These are phyloP conservation scores for Cladosporium halotolerans DNA, from an alignment of 2,329 filamentous ascomycete genomes.

Conservation along the genomic window DNA sequence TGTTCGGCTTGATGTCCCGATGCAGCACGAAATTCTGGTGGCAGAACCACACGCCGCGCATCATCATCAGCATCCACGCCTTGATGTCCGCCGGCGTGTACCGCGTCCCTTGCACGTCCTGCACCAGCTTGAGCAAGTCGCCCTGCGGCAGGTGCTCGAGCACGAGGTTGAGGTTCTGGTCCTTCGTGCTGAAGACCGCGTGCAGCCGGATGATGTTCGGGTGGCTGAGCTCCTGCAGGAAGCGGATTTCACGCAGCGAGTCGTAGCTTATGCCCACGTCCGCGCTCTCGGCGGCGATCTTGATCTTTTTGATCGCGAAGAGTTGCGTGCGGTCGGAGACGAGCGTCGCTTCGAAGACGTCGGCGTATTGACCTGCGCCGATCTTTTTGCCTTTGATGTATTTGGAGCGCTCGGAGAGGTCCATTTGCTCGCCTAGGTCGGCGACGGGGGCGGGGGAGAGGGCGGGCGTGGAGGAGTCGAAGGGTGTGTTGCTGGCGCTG, in stretches of 20 bases:
- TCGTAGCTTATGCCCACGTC: slow-evolving; percentile 85
- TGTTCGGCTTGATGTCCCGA: slow-evolving; percentile 98
- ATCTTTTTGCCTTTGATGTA: slow-evolving; percentile 91
- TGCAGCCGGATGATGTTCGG: slow-evolving; percentile 92
- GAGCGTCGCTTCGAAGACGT: slow-evolving; percentile 85
- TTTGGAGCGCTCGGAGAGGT: slow-evolving; percentile 60
- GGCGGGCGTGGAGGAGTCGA: slow-evolving; percentile 9
- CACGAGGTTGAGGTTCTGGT: slow-evolving; percentile 93
- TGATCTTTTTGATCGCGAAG: slow-evolving; percentile 93
- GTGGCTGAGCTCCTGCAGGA: slow-evolving; percentile 87
- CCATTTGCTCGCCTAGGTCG: slow-evolving; percentile 44
- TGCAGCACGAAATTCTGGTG: slow-evolving; percentile 92
- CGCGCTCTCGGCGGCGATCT: slow-evolving; percentile 74
- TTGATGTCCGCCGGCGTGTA: slow-evolving; percentile 92
- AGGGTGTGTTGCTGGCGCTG: slow-evolving; percentile 1
- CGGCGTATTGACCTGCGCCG: slow-evolving; percentile 93
- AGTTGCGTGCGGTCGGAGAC: slow-evolving; percentile 62
- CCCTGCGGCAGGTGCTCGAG: slow-evolving; percentile 91
- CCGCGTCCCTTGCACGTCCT: slow-evolving; percentile 68
- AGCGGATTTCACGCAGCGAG: slow-evolving; percentile 91
- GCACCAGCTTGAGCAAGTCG: slow-evolving; percentile 90
- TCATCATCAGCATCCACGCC: slow-evolving; percentile 98
- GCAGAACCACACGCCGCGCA: slow-evolving; percentile 88
- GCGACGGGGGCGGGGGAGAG: slow-evolving; percentile 16
- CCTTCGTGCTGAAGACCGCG: slow-evolving; percentile 90